These are phyloP conservation scores for Clonostachys rosea DNA, from an alignment of 2,329 filamentous ascomycete species.

Conservation along the genomic window DNA sequence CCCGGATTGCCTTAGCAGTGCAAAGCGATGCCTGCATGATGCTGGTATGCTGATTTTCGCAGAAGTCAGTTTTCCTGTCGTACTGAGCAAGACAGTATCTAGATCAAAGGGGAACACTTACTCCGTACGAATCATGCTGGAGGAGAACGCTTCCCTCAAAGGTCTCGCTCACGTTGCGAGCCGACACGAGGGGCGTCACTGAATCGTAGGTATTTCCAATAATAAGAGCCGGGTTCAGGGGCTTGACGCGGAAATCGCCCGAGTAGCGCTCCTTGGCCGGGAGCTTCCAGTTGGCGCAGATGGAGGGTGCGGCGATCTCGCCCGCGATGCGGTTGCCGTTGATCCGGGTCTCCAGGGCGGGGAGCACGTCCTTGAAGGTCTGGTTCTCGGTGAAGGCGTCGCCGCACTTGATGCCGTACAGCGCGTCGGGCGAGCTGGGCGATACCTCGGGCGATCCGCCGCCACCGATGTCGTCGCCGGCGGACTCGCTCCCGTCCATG, in stretches of 20 bases:
- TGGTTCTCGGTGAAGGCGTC: slow-evolving; percentile 2
- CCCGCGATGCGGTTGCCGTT: neutral
- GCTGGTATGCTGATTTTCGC: slow-evolving; percentile 5
- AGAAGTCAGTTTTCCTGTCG: neutral
- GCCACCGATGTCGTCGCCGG: neutral
- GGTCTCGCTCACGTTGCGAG: slow-evolving; percentile 22
- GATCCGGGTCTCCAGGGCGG: slow-evolving; percentile 1
- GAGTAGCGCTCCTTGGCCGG: slow-evolving; percentile 6
- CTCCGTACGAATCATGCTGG: slow-evolving; percentile 37
- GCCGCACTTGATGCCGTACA: slow-evolving; percentile 10
- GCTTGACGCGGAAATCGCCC: slow-evolving; percentile 16
- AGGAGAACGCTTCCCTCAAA: slow-evolving; percentile 33
- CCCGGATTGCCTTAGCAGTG: slow-evolving; percentile 4
- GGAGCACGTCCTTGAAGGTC: slow-evolving; percentile 1
- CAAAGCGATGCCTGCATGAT: slow-evolving; percentile 8
- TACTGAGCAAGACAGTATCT: neutral
- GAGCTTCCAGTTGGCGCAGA: slow-evolving; percentile 3
- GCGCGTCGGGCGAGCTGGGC: slow-evolving; percentile 2
- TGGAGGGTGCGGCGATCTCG: neutral
- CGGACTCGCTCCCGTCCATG: slow-evolving; percentile 1
- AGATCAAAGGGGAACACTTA: slow-evolving; percentile 11
- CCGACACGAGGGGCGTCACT: slow-evolving; percentile 31
- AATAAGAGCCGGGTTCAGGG: slow-evolving; percentile 29
- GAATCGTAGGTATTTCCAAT: slow-evolving; percentile 30
- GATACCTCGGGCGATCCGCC: neutral